Evolutionary conservation across 192 early-diverging fungal species (phyloP), one percentile per base, ranked within the genome.

Genomic region (Lunasporangiospora selenospora): DNA sequence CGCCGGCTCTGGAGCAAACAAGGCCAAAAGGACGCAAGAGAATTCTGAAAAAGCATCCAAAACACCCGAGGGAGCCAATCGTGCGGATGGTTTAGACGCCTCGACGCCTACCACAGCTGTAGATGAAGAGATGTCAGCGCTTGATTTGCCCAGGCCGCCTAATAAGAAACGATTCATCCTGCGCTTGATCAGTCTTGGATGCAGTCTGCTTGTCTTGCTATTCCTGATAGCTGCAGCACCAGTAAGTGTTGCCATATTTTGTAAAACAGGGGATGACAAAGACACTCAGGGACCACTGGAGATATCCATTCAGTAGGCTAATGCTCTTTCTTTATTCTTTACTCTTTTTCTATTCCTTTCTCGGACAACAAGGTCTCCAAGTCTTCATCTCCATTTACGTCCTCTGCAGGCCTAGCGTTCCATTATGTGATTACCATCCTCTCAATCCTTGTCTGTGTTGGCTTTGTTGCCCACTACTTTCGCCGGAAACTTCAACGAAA

Each of bases 391-490:
- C 69, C 69, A 3, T 73, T 63, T 31, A 37, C 60, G 21, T 58
- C 51, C 29, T 31, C 40, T 15, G 53, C 47, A 3, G 69, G 69
- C 15, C 55, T 73, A 15, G 60, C 54, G 1, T 62, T 57, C 33
- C 69, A 73, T 26, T 73, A 73, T 44, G 34, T 73, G 3, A 55
- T 63, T 1, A 49, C 47, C 1, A 58, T 73, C 19, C 31, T 73
- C 0, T 73, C 69, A 23, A 51, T 37, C 0, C 29, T 73, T 3
- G 55, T 58, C 41, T 63, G 61, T 29, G 18, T 33, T 24, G 59
- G 45, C 6, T 73, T 73, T 40, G 47, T 73, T 18, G 62, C 63
- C 55, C 62, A 73, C 37, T 73, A 73, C 18, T 58, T 63, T 19
- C 58, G 54, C 18, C 59, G 69, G 10, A 38, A 61, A 2, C 26